Conservation (phyloP, 2,329 filamentous ascomycete genomes). For the Cordyceps pruinosa region DNA sequence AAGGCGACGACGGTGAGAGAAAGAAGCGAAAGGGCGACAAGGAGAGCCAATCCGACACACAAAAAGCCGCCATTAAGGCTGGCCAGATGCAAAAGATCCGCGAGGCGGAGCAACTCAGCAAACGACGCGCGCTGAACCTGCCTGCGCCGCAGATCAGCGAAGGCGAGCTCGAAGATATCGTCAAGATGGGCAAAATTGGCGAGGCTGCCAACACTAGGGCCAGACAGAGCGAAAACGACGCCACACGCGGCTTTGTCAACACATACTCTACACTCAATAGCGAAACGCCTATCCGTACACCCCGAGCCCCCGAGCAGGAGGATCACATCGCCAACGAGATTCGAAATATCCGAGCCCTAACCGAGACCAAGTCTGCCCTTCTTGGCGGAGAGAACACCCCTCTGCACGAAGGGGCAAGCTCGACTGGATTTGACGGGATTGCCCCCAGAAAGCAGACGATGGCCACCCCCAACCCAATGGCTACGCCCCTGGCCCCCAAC, state of each 20-base stretch:
- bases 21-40: slow-evolving; percentile 90
- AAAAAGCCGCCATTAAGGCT: slow-evolving; percentile 84
- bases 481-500: slow-evolving; percentile 70
- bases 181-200: slow-evolving; percentile 96
- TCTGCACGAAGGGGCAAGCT: slow-evolving; percentile 70
- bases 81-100: slow-evolving; percentile 91
- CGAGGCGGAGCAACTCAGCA: slow-evolving; percentile 95
- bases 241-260: slow-evolving; percentile 77
- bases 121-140: slow-evolving; percentile 73
- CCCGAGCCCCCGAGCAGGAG: slow-evolving; percentile 83
- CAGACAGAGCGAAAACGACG: slow-evolving; percentile 71
- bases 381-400: slow-evolving; percentile 92
- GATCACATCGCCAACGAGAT: slow-evolving; percentile 97
- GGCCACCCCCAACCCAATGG: slow-evolving; percentile 91
- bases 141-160: slow-evolving; percentile 90
- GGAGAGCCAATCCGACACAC: slow-evolving; percentile 66
- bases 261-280: slow-evolving; percentile 79
- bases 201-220: slow-evolving; percentile 75
- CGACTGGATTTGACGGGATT: slow-evolving; percentile 82
- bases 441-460: slow-evolving; percentile 73
- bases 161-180: slow-evolving; percentile 88
- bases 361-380: slow-evolving; percentile 87
- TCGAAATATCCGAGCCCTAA: slow-evolving; percentile 83
- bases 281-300: slow-evolving; percentile 83
- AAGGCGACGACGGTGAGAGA: slow-evolving; percentile 72